A percentile compares a stretch with the other conserved stretches of the same genome.
Conservation (phyloP, 176 grass and related monocot species). For the Aegilops speltoides region DNA sequence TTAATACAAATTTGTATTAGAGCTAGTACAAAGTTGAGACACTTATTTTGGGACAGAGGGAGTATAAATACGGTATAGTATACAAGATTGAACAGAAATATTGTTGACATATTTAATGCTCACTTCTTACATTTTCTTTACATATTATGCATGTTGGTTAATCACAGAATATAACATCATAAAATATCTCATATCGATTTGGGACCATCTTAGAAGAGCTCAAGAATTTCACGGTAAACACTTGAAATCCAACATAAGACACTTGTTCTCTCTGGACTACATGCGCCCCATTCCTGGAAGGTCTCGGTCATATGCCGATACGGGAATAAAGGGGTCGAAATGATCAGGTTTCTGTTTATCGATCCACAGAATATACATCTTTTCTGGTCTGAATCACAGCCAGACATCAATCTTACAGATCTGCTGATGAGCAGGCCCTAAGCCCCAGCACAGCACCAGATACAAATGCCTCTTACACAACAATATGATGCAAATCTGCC, state of each 20-base stretch:
- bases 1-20: too few species aligned
- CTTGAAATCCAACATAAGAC: neutral
- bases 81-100: too few species aligned
- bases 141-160: too few species aligned
- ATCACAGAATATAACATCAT: too few species aligned
- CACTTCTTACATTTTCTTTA: too few species aligned
- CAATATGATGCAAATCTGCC: constrained; percentile 13
- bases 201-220: neutral
- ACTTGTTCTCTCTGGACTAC: neutral
- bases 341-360: neutral
- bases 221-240: neutral
- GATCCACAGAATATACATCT: constrained; percentile 7
- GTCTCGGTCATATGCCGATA: neutral
- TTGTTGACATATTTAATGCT: too few species aligned
- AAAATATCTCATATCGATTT: too few species aligned
- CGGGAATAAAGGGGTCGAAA: neutral
- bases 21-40: too few species aligned
- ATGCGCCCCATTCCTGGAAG: neutral
- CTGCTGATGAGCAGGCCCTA: neutral
- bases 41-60: too few species aligned
- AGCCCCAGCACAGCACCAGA: neutral
- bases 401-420: constrained; percentile 26
- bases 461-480: constrained; percentile 24
- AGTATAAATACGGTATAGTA: too few species aligned
- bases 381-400: neutral